Percentiles rank a stretch among this genome's conserved stretches.
These are phyloP conservation scores for Sarocladium oryzae DNA, from an alignment of 2,329 filamentous ascomycete species.

Conservation along the genomic window DNA sequence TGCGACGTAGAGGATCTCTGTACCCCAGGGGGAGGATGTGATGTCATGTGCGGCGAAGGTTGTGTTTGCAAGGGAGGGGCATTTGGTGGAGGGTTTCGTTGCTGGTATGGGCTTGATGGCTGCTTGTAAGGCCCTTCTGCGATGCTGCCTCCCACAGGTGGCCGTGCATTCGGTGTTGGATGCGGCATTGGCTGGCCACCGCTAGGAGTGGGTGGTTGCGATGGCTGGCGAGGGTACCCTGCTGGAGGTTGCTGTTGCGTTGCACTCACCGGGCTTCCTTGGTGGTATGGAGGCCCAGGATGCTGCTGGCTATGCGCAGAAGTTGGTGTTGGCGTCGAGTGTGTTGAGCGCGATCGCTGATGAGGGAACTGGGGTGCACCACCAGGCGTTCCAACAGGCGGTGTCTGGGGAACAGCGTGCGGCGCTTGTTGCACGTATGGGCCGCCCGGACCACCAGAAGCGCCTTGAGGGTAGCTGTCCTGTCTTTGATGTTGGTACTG, in stretches of 20 bases:
- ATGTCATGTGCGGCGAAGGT: constrained; percentile 27
- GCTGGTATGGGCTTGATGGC: constrained; percentile 55
- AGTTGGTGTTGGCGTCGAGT: constrained; percentile 55
- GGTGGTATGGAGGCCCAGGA: constrained; percentile 45
- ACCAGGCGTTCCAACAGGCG: constrained; percentile 38
- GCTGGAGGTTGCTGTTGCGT: constrained; percentile 33
- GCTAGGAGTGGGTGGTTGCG: constrained; percentile 48
- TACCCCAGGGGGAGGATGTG: constrained; percentile 24
- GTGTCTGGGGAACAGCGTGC: constrained; percentile 39
- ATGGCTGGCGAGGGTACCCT: constrained; percentile 41
- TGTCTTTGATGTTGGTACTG: constrained; percentile 35
- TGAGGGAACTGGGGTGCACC: constrained; percentile 32
- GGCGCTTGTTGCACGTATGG: constrained; percentile 33
- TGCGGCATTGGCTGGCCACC: constrained; percentile 20
- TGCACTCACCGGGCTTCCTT: constrained; percentile 46
- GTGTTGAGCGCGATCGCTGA: constrained; percentile 49
- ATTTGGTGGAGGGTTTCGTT: constrained; percentile 30
- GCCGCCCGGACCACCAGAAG: constrained; percentile 25
- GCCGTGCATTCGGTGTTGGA: not conserved
- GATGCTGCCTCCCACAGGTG: not conserved
- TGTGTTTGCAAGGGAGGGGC: constrained; percentile 12
- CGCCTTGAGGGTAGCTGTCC: constrained; percentile 39
- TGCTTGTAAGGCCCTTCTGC: constrained; percentile 14
- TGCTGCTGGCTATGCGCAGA: constrained; percentile 54
- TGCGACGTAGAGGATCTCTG: constrained; percentile 37